These are phyloP conservation scores for Geotrichum siamense DNA, from an alignment of 1,139 yeast genomes.

Conservation along the genomic window DNA sequence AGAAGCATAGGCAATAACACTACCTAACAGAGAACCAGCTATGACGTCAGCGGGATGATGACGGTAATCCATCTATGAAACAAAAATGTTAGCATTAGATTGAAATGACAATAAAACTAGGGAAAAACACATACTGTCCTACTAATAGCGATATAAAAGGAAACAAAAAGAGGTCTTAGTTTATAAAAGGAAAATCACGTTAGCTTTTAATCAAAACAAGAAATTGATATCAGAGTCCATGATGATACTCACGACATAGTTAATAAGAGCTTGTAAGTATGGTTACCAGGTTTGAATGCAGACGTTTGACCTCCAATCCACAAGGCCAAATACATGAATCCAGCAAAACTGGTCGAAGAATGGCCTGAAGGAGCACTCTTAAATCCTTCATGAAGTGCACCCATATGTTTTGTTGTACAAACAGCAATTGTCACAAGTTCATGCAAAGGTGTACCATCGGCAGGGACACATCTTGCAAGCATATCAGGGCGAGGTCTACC, in stretches of 20 bases:
- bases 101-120: conserved; percentile 31
- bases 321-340: conserved; percentile 52
- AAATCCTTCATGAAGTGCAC: conserved; percentile 52
- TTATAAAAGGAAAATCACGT: background rate
- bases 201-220: background rate
- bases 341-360: conserved; percentile 60
- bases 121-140: conserved; percentile 34
- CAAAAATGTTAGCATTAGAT: conserved; percentile 1
- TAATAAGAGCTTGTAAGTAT: conserved; percentile 28
- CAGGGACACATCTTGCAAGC: conserved; percentile 58
- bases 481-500: conserved; percentile 84
- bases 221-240: background rate
- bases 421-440: conserved; percentile 46
- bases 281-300: conserved; percentile 35
- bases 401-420: conserved; percentile 40
- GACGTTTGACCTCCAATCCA: conserved; percentile 58
- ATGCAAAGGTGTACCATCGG: conserved; percentile 33
- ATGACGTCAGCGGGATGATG: conserved; percentile 67
- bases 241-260: conserved; percentile 18
- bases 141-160: conserved; percentile 15
- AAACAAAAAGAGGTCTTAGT: conserved; percentile 14
- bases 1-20: conserved; percentile 41
- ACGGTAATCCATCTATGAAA: conserved; percentile 57
- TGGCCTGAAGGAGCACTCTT: conserved; percentile 82
- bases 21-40: conserved; percentile 51